Evolutionary conservation across 1,139 yeast genomes (phyloP).

Genomic region (Taiozyma sp.): DNA sequence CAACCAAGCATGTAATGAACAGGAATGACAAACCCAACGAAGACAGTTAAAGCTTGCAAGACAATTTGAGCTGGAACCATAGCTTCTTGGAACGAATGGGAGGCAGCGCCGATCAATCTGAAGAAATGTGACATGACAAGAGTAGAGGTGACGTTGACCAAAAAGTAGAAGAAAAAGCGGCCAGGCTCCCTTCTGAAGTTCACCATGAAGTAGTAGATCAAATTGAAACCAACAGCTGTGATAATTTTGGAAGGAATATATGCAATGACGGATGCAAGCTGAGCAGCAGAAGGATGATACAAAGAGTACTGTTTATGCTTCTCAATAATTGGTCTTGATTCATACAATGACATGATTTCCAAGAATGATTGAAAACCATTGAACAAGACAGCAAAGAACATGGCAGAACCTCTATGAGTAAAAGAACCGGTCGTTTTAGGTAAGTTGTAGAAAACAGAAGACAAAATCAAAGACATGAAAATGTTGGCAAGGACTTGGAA

Average conservation of each 20-base stretch:
- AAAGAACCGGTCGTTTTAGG: conserved; percentile 46
- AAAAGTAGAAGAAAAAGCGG: conserved; percentile 59
- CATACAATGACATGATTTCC: conserved; percentile 66
- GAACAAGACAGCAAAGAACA: conserved; percentile 75
- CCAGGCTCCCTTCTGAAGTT: conserved; percentile 65
- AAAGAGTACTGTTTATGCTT: conserved; percentile 74
- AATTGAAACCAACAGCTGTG: conserved; percentile 56
- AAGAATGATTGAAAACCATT: conserved; percentile 72
- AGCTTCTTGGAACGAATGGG: conserved; percentile 58
- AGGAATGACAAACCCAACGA: conserved; percentile 76
- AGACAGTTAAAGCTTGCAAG: conserved; percentile 57
- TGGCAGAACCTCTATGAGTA: conserved; percentile 63
- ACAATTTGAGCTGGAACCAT: conserved; percentile 69
- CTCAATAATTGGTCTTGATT: conserved; percentile 73
- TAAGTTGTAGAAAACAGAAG: conserved; percentile 73
- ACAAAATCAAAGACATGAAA: conserved; percentile 65
- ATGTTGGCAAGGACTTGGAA: conserved; percentile 59
- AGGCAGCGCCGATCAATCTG: conserved; percentile 64
- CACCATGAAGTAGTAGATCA: conserved; percentile 62
- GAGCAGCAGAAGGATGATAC: conserved; percentile 77
- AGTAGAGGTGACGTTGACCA: conserved; percentile 50
- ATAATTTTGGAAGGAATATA: conserved; percentile 61
- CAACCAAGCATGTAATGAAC: conserved; percentile 65
- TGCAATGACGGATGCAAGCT: conserved; percentile 62
- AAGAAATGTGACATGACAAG: conserved; percentile 69